A percentile compares a stretch with the other conserved stretches of the same genome.
phyloP scores from a whole-genome alignment of 192 early-diverging fungal species.

The Jimgerdemannia lactiflua region DNA sequence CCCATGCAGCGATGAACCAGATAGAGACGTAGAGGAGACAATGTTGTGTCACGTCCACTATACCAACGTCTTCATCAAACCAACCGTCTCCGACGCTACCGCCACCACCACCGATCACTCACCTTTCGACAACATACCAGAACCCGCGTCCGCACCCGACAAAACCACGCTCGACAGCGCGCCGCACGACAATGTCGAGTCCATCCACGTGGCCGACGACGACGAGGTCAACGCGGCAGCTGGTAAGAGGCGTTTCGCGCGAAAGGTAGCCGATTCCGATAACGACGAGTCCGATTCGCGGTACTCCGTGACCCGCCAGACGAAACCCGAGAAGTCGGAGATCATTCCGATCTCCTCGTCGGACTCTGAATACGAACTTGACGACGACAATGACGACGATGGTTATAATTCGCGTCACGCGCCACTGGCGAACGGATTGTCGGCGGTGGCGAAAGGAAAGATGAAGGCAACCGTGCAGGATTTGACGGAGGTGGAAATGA shows the following conservation, averaged over 20 bases:
- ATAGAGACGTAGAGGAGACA: neutral
- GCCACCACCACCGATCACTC: neutral
- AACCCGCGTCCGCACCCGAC: too few species aligned
- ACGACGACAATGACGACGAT: neutral
- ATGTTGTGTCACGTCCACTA: neutral
- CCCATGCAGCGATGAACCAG: neutral
- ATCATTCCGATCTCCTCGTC: neutral
- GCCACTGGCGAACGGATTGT: neutral
- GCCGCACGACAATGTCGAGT: neutral
- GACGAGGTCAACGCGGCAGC: too few species aligned
- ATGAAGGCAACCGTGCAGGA: neutral
- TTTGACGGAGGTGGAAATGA: neutral
- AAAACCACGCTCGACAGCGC: neutral
- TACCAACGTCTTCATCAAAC: neutral
- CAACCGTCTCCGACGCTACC: neutral
- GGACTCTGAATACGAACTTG: neutral
- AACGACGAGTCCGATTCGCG: neutral
- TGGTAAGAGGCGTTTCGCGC: neutral
- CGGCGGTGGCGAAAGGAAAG: neutral
- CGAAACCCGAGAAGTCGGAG: neutral
- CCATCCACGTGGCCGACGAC: neutral
- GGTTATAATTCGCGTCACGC: neutral
- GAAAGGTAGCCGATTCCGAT: neutral
- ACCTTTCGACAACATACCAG: too few species aligned
- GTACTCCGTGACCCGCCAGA: neutral